Base-by-base conservation (phyloP, 208 protist genomes). In the Crithidia sp. region DNA sequence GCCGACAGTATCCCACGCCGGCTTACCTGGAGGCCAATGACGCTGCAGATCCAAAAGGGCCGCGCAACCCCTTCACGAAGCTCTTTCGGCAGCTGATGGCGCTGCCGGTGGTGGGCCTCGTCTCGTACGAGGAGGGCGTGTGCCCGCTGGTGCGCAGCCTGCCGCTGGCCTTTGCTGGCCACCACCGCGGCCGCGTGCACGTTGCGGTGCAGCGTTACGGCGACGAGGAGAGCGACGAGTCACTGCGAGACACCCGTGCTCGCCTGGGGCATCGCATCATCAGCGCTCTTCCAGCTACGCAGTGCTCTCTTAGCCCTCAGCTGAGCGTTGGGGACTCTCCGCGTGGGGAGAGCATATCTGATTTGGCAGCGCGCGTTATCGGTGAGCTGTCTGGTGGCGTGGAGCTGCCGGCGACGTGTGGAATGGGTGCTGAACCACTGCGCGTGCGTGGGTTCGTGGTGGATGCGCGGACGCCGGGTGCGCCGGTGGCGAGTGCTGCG, bases 131-230 rank as follows among this genome's bases (percentile, higher is more conserved):
- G 67, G 79, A 84, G 66, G 69, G 74, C 40, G 77, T 76, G 63
- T 90, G 85, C 55, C 81, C 81, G 59, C 61, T 84, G 50, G 73
- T 90, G 61, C 85, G 85, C 40, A 87, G 81, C 59, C 60, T 90
- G 58, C 52, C 77, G 58, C 73, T 90, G 10, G 81, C 67, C 41
- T 79, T 90, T 39, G 73, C 73, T 17, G 79, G 69, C 3, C 68
- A 85, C 62, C 79, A 85, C 68, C 59, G 56, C 43, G 81, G 81
- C 16, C 58, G 43, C 17, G 81, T 82, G 71, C 47, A 49, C n/a
- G 71, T 79, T 13, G 53, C 53, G 4, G 75, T 81, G 37, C 54
- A 67, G 58, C 64, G 57, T 17, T 10, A 54, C 64, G 69, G 53
- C 19, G 12, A 59, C 49, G 65, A 41, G 37, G 65, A 55, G 56